Evolutionary conservation across 139 green algal species (phyloP).

Genomic region (Volvox africanus): DNA sequence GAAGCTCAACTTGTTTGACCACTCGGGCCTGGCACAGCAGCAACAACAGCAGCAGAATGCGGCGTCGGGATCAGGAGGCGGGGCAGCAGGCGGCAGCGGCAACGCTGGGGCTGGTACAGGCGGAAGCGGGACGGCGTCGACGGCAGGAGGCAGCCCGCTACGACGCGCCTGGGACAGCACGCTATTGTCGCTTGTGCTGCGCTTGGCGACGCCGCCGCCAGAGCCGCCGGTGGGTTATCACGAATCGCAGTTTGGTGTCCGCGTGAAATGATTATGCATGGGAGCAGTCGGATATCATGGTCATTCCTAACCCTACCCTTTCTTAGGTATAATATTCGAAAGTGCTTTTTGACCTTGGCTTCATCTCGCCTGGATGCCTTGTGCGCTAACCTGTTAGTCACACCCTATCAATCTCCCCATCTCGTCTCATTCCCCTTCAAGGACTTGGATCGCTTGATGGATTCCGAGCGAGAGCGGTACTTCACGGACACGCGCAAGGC

Average conservation of each 20-base stretch:
- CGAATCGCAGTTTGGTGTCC: no score
- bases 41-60: not conserved
- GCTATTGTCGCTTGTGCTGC: constrained; percentile 39
- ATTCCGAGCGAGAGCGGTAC: constrained; percentile 31
- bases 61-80: not conserved
- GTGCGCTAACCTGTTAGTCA: no score
- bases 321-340: no score
- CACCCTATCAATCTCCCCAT: no score
- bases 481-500: not conserved
- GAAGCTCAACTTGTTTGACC: constrained; percentile 63
- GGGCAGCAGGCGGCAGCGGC: not conserved
- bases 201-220: constrained; percentile 1
- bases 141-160: not conserved
- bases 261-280: no score
- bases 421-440: not conserved
- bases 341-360: no score
- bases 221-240: constrained; percentile 3
- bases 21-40: not conserved
- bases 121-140: no score
- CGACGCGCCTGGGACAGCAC: constrained; percentile 38
- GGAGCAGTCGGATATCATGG: no score
- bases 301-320: no score
- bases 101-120: not conserved
- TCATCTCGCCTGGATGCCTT: no score
- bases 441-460: constrained; percentile 18